Conservation (phyloP, 768 basidiomycete genomes). For the Leucogyrophana mollusca region DNA sequence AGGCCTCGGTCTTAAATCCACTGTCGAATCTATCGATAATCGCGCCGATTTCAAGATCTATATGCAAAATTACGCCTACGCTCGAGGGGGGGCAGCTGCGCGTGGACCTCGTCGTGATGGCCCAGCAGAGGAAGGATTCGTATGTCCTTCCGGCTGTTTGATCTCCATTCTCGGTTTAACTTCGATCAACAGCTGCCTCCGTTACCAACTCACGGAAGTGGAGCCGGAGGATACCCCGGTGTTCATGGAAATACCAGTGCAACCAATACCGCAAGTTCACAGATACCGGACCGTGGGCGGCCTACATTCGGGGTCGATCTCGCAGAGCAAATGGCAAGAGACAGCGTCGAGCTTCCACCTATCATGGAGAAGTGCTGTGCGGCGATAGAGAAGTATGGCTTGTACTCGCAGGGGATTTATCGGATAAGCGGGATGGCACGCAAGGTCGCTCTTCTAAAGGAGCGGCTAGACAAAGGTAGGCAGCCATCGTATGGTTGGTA, state of each 20-base stretch:
- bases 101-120: slow-evolving; percentile 87
- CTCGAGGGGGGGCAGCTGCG: slow-evolving; percentile 58
- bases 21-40: slow-evolving; percentile 91
- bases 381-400: slow-evolving; percentile 89
- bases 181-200: slow-evolving; percentile 53
- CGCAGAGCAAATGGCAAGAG: slow-evolving; percentile 89
- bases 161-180: slow-evolving; percentile 3
- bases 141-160: slow-evolving; percentile 43
- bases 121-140: slow-evolving; percentile 90
- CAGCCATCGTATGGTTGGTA: not conserved
- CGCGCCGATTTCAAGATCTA: slow-evolving; percentile 92
- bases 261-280: slow-evolving; percentile 27
- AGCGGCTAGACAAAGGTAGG: slow-evolving; percentile 81
- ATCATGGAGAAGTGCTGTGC: slow-evolving; percentile 87
- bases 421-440: slow-evolving; percentile 90
- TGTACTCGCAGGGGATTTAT: slow-evolving; percentile 87
- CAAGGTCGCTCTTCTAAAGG: slow-evolving; percentile 80
- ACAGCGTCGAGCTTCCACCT: slow-evolving; percentile 84
- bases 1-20: slow-evolving; percentile 78
- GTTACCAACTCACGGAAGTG: slow-evolving; percentile 46
- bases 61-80: slow-evolving; percentile 97
- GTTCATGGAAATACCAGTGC: slow-evolving; percentile 22
- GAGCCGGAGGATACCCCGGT: slow-evolving; percentile 24
- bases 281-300: slow-evolving; percentile 54
- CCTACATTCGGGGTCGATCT: slow-evolving; percentile 95